A percentile compares a stretch with the other conserved stretches of the same genome.
Evolutionary conservation across 1,139 yeast species (phyloP).

Genomic region (Saccharomycopsis hybrid): DNA sequence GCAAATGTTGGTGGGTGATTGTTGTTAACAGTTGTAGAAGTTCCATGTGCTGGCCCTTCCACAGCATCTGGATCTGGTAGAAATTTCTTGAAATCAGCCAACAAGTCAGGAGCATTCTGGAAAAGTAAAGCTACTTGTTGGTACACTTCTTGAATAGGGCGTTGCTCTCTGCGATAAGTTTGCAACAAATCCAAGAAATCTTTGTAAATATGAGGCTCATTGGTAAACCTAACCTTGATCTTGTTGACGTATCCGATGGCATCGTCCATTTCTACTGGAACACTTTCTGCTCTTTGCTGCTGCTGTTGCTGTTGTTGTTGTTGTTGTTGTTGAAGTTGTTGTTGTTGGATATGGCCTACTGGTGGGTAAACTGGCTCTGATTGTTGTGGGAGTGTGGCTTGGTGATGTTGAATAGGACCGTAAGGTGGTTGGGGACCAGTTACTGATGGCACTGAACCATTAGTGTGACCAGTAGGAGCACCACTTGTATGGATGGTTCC

Average conservation of each 20-base stretch:
- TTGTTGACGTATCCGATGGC: conserved; percentile 95
- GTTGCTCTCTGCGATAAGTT: conserved; percentile 92
- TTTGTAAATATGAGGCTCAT: conserved; percentile 94
- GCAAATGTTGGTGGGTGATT: too few species aligned
- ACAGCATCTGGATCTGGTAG: conserved; percentile 95
- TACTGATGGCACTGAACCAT: not conserved
- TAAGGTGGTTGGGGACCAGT: too few species aligned
- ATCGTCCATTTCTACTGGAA: conserved; percentile 90
- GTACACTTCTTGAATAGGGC: conserved; percentile 91
- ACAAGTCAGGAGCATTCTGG: conserved; percentile 87
- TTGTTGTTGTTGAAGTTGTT: conserved; percentile 16
- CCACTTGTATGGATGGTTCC: not conserved
- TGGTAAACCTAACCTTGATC: conserved; percentile 87
- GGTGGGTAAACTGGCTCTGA: not conserved
- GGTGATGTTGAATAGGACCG: too few species aligned
- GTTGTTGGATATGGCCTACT: too few species aligned
- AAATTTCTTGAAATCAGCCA: conserved; percentile 92
- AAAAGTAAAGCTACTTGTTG: conserved; percentile 86
- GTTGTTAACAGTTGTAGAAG: conserved; percentile 16
- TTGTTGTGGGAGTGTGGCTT: not conserved
- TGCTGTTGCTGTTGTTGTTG: conserved; percentile 19
- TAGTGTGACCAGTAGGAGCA: not conserved
- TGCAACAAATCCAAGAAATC: conserved; percentile 91
- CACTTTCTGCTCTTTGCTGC: conserved; percentile 28
- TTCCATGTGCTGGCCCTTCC: conserved; percentile 27